These are phyloP conservation scores for Tylopilus sp. DNA, from an alignment of 768 basidiomycete species.

Conservation along the genomic window DNA sequence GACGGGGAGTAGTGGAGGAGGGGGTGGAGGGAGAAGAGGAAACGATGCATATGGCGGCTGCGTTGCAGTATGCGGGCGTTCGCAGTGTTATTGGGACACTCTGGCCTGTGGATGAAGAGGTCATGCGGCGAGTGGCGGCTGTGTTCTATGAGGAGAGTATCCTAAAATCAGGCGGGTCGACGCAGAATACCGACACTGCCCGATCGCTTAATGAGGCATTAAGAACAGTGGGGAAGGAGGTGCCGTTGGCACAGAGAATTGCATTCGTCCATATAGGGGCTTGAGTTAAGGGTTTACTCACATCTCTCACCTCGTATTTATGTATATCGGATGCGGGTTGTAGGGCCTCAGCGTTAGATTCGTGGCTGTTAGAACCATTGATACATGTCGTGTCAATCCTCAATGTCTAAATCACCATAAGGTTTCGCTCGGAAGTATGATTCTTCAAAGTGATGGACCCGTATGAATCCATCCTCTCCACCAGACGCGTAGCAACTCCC, in stretches of 20 bases:
- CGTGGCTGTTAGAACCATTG: not conserved
- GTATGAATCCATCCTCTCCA: constrained; percentile 93
- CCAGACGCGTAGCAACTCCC: constrained; percentile 91
- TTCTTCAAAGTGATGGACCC: constrained; percentile 92
- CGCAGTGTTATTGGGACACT: constrained; percentile 34
- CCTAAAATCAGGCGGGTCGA: constrained; percentile 4
- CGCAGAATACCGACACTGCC: constrained; percentile 17
- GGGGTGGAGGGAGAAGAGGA: constrained; percentile 28
- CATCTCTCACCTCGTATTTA: not conserved
- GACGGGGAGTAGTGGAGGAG: constrained; percentile 10
- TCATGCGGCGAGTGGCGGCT: constrained; percentile 18
- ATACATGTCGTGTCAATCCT: constrained; percentile 40
- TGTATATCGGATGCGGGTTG: not conserved
- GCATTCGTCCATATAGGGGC: constrained; percentile 29
- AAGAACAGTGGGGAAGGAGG: constrained; percentile 4
- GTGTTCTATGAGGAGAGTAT: constrained; percentile 24
- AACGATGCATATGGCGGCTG: constrained; percentile 32
- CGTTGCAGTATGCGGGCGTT: constrained; percentile 32
- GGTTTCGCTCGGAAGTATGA: constrained; percentile 90
- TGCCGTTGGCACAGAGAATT: constrained; percentile 24
- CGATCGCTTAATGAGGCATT: constrained; percentile 19
- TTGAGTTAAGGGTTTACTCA: constrained; percentile 10
- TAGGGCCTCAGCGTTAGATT: not conserved
- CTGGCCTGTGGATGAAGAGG: constrained; percentile 32
- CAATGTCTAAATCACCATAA: constrained; percentile 84